A percentile compares a stretch with the other conserved stretches of the same genome.
phyloP scores from a whole-genome alignment of 371 early-diverging fungal species.

The Mortierella sp. region DNA sequence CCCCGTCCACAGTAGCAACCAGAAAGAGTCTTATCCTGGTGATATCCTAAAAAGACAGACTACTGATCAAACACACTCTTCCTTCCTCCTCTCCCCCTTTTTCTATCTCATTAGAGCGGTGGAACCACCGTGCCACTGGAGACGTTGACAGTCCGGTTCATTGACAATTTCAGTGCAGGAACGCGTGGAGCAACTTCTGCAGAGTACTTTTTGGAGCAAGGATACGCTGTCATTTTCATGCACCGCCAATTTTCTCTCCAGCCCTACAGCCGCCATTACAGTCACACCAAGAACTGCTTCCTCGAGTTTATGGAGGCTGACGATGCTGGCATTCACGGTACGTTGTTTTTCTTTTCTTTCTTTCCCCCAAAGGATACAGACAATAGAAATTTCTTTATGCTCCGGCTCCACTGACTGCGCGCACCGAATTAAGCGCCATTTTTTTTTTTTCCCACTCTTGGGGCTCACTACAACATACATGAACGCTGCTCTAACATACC shows the following conservation, averaged over 20 bases:
- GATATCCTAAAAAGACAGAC: no score
- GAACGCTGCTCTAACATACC: background rate
- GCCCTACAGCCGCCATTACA: constrained; percentile 93
- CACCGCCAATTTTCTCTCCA: constrained; percentile 93
- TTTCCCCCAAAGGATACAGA: no score
- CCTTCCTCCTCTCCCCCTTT: background rate
- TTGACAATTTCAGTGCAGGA: constrained; percentile 98
- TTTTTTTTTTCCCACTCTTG: no score
- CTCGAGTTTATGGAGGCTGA: constrained; percentile 85
- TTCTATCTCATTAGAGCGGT: constrained; percentile 80
- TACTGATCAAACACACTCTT: constrained; percentile 18
- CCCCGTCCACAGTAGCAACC: no score
- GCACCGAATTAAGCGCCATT: background rate
- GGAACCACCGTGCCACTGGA: constrained; percentile 98
- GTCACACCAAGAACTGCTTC: constrained; percentile 80
- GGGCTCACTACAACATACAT: background rate
- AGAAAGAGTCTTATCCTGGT: no score
- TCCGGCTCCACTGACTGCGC: background rate
- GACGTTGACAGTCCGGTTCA: constrained; percentile 96
- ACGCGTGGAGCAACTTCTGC: constrained; percentile 96
- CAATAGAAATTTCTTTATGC: constrained; percentile 5
- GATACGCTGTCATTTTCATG: constrained; percentile 96
- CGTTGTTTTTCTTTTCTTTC: no score
- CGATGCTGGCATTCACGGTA: constrained; percentile 63
- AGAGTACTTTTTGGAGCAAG: constrained; percentile 91